These are phyloP conservation scores for Penicillium concentricum DNA, from an alignment of 2,329 filamentous ascomycete species.

Conservation along the genomic window DNA sequence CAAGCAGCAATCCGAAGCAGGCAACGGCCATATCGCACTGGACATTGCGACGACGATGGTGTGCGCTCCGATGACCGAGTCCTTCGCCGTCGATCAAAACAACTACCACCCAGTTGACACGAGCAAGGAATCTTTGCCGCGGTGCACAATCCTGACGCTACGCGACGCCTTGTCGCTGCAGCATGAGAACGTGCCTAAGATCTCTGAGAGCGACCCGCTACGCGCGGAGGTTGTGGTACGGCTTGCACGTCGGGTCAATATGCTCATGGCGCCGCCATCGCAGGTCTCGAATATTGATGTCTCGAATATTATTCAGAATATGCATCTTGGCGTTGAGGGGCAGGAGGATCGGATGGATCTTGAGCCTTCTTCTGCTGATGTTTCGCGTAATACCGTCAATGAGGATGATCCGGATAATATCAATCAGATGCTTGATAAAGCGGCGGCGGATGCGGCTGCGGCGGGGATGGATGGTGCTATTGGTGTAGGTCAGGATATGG, in stretches of 20 bases:
- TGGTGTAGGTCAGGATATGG: constrained; percentile 25
- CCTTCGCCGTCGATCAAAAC: constrained; percentile 40
- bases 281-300: constrained; percentile 44
- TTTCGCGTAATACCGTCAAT: constrained; percentile 12
- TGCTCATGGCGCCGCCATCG: constrained; percentile 38
- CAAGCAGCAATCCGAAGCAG: constrained; percentile 42
- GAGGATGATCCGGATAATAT: constrained; percentile 35
- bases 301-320: constrained; percentile 44
- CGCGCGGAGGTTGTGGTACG: constrained; percentile 47
- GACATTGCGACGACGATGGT: constrained; percentile 47
- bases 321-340: constrained; percentile 38
- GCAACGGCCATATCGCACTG: constrained; percentile 43
- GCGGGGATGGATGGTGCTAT: constrained; percentile 31
- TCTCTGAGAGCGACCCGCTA: constrained; percentile 45
- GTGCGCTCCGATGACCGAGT: constrained; percentile 42
- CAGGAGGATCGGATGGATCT: constrained; percentile 35
- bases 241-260: constrained; percentile 45
- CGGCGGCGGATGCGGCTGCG: constrained; percentile 35
- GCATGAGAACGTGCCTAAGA: constrained; percentile 40
- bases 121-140: constrained; percentile 34
- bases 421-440: constrained; percentile 42
- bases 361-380: constrained; percentile 19
- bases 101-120: constrained; percentile 35
- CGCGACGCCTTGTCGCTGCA: constrained; percentile 41
- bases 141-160: constrained; percentile 40